Base-by-base conservation (phyloP, 2,329 filamentous ascomycete genomes). In the Septoria linicola region DNA sequence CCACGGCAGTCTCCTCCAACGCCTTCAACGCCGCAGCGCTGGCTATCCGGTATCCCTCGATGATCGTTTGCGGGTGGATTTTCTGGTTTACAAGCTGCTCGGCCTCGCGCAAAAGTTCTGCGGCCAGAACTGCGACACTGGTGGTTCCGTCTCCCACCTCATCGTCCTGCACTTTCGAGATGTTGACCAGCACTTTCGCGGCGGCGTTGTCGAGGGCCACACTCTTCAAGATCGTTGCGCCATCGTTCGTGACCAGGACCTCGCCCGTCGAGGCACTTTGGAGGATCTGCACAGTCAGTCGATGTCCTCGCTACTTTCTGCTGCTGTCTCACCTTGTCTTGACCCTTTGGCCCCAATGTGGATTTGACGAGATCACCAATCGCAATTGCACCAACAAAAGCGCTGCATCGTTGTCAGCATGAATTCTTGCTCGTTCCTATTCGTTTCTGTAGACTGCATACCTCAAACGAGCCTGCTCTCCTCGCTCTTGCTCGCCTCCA, bases 51-150 rank as follows among this genome's bases (percentile, higher is more conserved):
- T 95, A 99, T 45, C 93, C 93, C 68, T 99, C 93, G 68, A 99
- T 99, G 72, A 99, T 99, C 45, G 93, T 97, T 80, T 99, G 93
- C 44, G 93, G 93, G 73, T 99, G 93, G 65, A 99, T 96, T 77
- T 97, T 97, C 78, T 92, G 90, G 76, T 95, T 88, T 62, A 99
- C 89, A 42, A 99, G 82, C 77, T 95, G 92, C 78, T 99, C 93
- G 41, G 93, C 93, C 74, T 99, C 93, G 59, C 93, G 86, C 59
- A 99, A 80, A 54, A 99, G 81, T 77, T 99, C 93, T 53, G 93
- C 93, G 32, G 93, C 91, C 58, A 99, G 79, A 13, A 99, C 93
- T 36, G 93, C 87, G 50, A 99, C 93, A n/a, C 91, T 97, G 17
- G 93, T 99, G 39, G 93, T 99, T 53, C 93, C 93, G 70, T 99